Percentiles rank a stretch among this genome's conserved stretches.
Conservation (phyloP, 31 red algal species). For the Asparagopsis taxiformis region DNA sequence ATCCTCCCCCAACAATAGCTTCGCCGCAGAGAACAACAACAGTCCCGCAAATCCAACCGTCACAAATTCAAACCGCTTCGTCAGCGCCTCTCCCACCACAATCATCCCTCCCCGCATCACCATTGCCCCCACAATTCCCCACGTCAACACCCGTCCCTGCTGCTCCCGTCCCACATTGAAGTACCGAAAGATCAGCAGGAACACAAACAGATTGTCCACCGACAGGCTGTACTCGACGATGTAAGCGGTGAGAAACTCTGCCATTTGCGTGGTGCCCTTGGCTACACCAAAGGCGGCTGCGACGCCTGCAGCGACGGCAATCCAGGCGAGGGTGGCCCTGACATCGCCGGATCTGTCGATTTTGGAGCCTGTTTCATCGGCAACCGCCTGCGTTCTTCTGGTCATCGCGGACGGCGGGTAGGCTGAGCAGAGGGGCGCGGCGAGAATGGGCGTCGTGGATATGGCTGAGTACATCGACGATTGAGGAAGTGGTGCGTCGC, state of each 20-base stretch:
- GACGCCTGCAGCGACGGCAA: too few relatives aligned
- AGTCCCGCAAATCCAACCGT: constrained; percentile 53
- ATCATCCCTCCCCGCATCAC: constrained; percentile 51
- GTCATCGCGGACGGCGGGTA: too few relatives aligned
- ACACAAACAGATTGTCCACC: constrained; percentile 86
- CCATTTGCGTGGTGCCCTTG: too few relatives aligned
- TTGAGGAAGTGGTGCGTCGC: too few relatives aligned
- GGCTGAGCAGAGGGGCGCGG: too few relatives aligned
- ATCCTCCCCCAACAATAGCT: constrained; percentile 22
- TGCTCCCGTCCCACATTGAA: constrained; percentile 40
- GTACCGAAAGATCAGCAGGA: constrained; percentile 71
- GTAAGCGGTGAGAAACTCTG: constrained; percentile 71
- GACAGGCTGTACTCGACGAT: constrained; percentile 69
- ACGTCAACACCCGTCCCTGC: constrained; percentile 48
- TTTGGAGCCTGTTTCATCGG: too few relatives aligned
- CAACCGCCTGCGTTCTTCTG: too few relatives aligned
- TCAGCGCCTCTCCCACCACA: constrained; percentile 57
- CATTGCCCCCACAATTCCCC: constrained; percentile 75
- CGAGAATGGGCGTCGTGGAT: too few relatives aligned
- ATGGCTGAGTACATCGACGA: too few relatives aligned
- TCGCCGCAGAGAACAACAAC: constrained; percentile 33
- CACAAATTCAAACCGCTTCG: constrained; percentile 39
- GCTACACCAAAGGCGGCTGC: too few relatives aligned
- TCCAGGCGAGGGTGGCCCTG: too few relatives aligned
- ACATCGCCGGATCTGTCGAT: too few relatives aligned